Conservation (phyloP, 257 asterid genomes). For the Lithospermum erythrorhizon region DNA sequence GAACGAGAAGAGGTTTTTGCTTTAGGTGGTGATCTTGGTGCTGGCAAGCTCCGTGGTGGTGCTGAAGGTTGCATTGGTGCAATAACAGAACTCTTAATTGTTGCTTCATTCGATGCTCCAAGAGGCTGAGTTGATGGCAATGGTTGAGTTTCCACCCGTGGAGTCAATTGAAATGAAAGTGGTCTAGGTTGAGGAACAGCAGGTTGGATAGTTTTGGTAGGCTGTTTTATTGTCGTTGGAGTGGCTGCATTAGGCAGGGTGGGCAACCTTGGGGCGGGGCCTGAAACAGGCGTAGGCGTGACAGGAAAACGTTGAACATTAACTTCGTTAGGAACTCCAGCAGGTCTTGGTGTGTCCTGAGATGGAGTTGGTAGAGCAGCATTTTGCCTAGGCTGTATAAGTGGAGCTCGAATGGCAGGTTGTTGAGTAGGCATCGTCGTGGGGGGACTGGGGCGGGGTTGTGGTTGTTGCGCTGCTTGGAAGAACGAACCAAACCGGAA, state of each 20-base stretch:
- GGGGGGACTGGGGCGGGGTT: not conserved
- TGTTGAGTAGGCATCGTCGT: not conserved
- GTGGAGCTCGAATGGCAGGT: not conserved
- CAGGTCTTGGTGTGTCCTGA: no score
- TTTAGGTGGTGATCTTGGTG: not conserved
- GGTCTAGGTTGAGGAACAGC: not conserved
- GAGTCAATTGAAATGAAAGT: not conserved
- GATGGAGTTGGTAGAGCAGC: no score
- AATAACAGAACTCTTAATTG: not conserved
- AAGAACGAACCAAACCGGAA: not conserved
- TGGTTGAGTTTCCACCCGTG: not conserved
- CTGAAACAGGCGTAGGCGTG: not conserved
- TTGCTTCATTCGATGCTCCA: not conserved
- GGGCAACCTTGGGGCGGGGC: not conserved
- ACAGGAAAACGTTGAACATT: not conserved
- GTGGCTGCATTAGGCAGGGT: not conserved
- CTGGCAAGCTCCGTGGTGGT: not conserved
- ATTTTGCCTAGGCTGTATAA: not conserved
- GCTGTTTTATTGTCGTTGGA: not conserved
- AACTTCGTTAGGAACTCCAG: no score
- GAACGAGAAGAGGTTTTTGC: no score
- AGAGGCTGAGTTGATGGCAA: not conserved
- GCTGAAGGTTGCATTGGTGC: not conserved
- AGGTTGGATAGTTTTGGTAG: not conserved
- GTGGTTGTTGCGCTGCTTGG: not conserved